Base-by-base conservation (phyloP, 1,139 yeast species). In the Yamadazyma mexicana region DNA sequence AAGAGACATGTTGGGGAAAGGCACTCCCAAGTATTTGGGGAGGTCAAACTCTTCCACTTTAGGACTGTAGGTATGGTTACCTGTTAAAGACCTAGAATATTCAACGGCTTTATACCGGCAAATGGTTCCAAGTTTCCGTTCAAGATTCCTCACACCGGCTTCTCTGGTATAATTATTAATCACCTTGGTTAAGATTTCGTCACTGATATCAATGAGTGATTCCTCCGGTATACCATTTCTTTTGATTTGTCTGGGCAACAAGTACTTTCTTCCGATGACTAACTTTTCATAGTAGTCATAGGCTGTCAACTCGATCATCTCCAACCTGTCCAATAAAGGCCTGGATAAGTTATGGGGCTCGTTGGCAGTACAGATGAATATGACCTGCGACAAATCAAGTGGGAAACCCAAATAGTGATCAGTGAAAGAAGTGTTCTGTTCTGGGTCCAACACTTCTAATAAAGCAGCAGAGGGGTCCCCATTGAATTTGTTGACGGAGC, bases 391-490 rank as follows among this genome's bases (percentile, higher is more conserved):
- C 49, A 89, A 67, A 56, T 89, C 96, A 25, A 88, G 74, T 0
- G 96, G 96, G 60, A 89, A 86, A 11, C 95, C 95, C 44, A 89
- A 66, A 56, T 87, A 89, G 55, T 88, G 95, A 59, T 89, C 97
- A 33, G 78, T 81, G 62, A 88, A 89, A 20, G 78, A 73, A 34
- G 69, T 66, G 59, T 89, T 89, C 58, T 89, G 96, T 58, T 89
- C 96, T 0, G 97, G 96, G 54, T 89, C 97, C 49, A 89, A 72
- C 0, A 89, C 94, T 57, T 89, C 96, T 44, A 89, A 69, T 54
- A 89, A 69, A 0, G 96, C 96, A 25, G 96, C 95, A 11, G 92
- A 83, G 0, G 96, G 96, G 55, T 89, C 96, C 2, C 97, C 96
- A 51, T 85, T 87, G 36, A 74, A 62, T 44, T 73, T 69, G 28